Conservation (phyloP, 495 filamentous ascomycete genomes). For the Talaromyces trachyspermus region DNA sequence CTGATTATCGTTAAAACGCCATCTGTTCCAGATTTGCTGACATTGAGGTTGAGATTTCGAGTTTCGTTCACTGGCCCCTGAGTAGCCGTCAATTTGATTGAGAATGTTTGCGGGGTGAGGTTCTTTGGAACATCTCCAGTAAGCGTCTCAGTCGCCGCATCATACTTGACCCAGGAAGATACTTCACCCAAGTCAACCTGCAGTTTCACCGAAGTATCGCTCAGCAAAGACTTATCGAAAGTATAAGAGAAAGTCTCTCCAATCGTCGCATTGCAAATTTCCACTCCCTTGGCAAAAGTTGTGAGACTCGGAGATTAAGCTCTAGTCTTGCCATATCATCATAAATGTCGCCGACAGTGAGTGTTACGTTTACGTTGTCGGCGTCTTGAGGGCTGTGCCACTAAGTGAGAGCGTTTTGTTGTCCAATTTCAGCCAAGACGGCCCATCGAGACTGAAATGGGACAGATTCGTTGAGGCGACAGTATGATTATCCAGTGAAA, state of each 20-base stretch:
- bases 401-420: slow-evolving; percentile 50
- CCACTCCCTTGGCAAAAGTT: slow-evolving; percentile 38
- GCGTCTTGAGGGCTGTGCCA: slow-evolving; percentile 55
- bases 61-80: slow-evolving; percentile 38
- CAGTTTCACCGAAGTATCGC: slow-evolving; percentile 45
- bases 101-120: slow-evolving; percentile 30
- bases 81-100: slow-evolving; percentile 45
- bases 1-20: slow-evolving; percentile 13
- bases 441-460: slow-evolving; percentile 44
- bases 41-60: slow-evolving; percentile 42
- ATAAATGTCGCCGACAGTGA: slow-evolving; percentile 57
- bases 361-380: slow-evolving; percentile 53
- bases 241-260: slow-evolving; percentile 60
- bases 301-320: slow-evolving; percentile 49
- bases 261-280: slow-evolving; percentile 46
- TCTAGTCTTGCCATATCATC: slow-evolving; percentile 56
- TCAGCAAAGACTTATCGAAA: slow-evolving; percentile 49
- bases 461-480: slow-evolving; percentile 38
- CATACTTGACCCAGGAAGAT: slow-evolving; percentile 61
- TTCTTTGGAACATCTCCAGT: slow-evolving; percentile 55
- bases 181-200: slow-evolving; percentile 44
- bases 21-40: slow-evolving; percentile 22
- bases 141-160: slow-evolving; percentile 47
- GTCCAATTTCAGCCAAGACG: slow-evolving; percentile 67
- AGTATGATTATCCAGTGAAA: slow-evolving; percentile 57